These are phyloP conservation scores for Cochlearia excelsa DNA, from an alignment of 345 rosid species.

Conservation along the genomic window DNA sequence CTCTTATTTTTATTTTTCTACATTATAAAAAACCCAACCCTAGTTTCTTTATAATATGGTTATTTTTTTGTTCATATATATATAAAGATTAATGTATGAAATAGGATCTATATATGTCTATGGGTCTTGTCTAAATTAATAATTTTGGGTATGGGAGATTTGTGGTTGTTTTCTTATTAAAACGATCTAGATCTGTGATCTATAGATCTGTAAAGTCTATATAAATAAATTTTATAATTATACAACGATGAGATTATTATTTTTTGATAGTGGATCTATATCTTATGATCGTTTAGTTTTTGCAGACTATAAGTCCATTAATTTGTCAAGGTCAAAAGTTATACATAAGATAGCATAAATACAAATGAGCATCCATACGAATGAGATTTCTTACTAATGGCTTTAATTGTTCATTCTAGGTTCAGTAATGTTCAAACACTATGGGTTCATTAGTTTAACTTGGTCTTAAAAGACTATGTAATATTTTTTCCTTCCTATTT, in stretches of 20 bases:
- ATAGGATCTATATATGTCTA: neutral
- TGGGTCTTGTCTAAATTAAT: neutral
- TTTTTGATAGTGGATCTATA: conserved; percentile 6
- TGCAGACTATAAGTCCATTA: neutral
- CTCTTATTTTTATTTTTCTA: neutral
- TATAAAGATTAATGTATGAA: neutral
- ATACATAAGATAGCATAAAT: conserved; percentile 1
- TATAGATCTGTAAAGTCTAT: conserved; percentile 18
- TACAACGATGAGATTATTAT: neutral
- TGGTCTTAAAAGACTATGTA: too few species aligned
- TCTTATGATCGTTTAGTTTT: neutral
- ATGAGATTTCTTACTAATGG: too few species aligned
- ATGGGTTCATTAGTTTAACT: too few species aligned
- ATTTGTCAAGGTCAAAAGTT: neutral
- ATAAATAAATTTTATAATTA: conserved; percentile 2
- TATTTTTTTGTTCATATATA: neutral
- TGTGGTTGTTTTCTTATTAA: conserved; percentile 23
- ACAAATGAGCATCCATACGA: neutral
- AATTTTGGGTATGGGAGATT: conserved; percentile 17
- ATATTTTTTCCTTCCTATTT: too few species aligned
- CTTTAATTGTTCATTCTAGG: too few species aligned
- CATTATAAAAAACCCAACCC: conserved; percentile 12
- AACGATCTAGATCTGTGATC: conserved; percentile 20
- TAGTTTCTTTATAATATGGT: neutral
- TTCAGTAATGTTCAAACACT: too few species aligned